These are phyloP conservation scores for Coemansia nantahalensis DNA, from an alignment of 192 early-diverging fungal species.

Conservation along the genomic window DNA sequence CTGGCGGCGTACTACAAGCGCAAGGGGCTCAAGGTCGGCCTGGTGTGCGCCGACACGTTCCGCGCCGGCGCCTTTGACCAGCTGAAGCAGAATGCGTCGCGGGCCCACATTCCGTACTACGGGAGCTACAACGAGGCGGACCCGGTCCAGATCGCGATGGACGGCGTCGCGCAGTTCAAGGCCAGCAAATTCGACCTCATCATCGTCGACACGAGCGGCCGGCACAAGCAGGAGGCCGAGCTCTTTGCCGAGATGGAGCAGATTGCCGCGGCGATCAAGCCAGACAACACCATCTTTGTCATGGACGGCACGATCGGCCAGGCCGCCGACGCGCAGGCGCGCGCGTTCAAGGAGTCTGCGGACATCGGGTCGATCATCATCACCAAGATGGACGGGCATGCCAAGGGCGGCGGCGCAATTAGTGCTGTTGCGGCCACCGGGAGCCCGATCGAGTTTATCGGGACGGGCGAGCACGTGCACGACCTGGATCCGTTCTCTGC, in stretches of 20 bases:
- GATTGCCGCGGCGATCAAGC: constrained; percentile 81
- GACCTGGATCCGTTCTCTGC: constrained; percentile 89
- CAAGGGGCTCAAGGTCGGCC: constrained; percentile 90
- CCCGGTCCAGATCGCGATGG: constrained; percentile 84
- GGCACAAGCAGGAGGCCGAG: constrained; percentile 93
- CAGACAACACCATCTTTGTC: constrained; percentile 92
- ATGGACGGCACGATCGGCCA: constrained; percentile 99
- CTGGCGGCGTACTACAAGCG: constrained; percentile 87
- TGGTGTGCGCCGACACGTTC: constrained; percentile 96
- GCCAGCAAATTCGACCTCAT: constrained; percentile 94
- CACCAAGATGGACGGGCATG: constrained; percentile 98
- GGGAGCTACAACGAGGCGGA: constrained; percentile 89
- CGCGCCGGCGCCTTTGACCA: constrained; percentile 99
- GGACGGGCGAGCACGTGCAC: constrained; percentile 96
- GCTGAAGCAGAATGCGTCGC: constrained; percentile 95
- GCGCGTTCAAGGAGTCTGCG: constrained; percentile 89
- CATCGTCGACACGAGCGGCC: constrained; percentile 97
- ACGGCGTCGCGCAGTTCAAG: constrained; percentile 93
- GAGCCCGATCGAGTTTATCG: constrained; percentile 93
- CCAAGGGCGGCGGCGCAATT: constrained; percentile 98
- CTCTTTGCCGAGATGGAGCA: constrained; percentile 96
- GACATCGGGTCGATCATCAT: constrained; percentile 95
- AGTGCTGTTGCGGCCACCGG: constrained; percentile 95
- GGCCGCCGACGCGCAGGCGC: constrained; percentile 90
- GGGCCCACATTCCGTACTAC: constrained; percentile 97